phyloP scores from a whole-genome alignment of 169 alveolate genomes.

The Amoebophrya sp. region DNA sequence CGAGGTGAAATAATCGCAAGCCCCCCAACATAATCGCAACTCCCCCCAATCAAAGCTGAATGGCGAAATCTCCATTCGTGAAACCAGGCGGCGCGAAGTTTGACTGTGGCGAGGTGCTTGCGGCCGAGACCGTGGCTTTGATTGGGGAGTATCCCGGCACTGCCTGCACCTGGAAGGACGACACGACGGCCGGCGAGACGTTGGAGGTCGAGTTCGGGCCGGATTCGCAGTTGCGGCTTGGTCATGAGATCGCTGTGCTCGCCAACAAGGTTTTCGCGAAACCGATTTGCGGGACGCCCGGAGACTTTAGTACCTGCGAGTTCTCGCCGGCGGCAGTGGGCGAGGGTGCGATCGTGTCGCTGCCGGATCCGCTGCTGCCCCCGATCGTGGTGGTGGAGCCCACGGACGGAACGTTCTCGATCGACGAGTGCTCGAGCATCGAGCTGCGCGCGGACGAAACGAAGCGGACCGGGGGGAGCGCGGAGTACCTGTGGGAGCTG shows the following conservation, averaged over 20 bases:
- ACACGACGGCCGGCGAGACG: neutral
- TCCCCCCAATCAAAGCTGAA: too few species aligned
- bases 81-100: neutral
- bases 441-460: neutral
- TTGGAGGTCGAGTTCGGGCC: neutral
- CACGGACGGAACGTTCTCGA: neutral
- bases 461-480: neutral
- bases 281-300: neutral
- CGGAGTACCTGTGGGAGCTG: neutral
- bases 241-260: neutral
- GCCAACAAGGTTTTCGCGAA: neutral
- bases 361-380: neutral
- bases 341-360: neutral
- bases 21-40: too few species aligned
- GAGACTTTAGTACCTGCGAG: neutral
- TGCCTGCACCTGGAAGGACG: neutral
- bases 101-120: neutral
- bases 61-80: too few species aligned
- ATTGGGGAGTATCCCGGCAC: neutral
- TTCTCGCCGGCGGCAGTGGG: neutral
- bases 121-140: neutral
- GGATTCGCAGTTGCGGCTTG: neutral
- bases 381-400: neutral
- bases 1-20: too few species aligned
- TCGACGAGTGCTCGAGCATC: neutral